phyloP scores from a whole-genome alignment of 352 stramenopile genomes.

The Phytophthora hibernalis region DNA sequence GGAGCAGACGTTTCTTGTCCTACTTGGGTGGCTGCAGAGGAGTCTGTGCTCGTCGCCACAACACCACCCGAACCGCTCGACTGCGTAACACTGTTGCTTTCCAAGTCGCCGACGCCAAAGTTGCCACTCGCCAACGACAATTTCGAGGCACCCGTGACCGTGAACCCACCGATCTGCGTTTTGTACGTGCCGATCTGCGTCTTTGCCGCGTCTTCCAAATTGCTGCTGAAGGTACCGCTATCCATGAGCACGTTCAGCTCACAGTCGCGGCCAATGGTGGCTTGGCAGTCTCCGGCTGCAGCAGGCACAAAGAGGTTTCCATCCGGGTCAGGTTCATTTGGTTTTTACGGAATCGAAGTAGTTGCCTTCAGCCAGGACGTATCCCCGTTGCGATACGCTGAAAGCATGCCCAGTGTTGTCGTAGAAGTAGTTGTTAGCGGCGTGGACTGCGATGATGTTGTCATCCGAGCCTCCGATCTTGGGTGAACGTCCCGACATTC shows the following conservation, averaged over 20 bases:
- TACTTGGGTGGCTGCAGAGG: constrained; percentile 6
- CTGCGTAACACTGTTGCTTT: constrained; percentile 12
- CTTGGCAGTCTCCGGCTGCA: constrained; percentile 11
- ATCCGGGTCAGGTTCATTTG: constrained; percentile 2
- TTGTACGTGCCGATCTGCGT: constrained; percentile 20
- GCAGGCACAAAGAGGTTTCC: constrained; percentile 21
- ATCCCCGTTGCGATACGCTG: constrained; percentile 32
- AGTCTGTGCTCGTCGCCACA: not conserved
- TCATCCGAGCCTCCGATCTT: constrained; percentile 26
- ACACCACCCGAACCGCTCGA: constrained; percentile 1
- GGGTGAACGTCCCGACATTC: constrained; percentile 39
- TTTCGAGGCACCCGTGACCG: not conserved
- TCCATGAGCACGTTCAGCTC: constrained; percentile 19
- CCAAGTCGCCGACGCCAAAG: constrained; percentile 18
- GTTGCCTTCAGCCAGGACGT: constrained; percentile 51
- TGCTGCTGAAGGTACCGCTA: constrained; percentile 9
- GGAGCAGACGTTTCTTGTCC: constrained; percentile 1
- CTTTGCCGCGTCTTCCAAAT: constrained; percentile 16
- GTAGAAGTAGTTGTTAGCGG: constrained; percentile 50
- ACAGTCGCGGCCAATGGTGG: constrained; percentile 18
- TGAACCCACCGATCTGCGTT: constrained; percentile 21
- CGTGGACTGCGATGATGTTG: constrained; percentile 28
- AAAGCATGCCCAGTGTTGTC: constrained; percentile 44
- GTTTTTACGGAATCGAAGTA: constrained; percentile 42
- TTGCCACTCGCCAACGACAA: constrained; percentile 6